Conservation (phyloP, 345 rosid genomes). For the Pistacia atlantica region DNA sequence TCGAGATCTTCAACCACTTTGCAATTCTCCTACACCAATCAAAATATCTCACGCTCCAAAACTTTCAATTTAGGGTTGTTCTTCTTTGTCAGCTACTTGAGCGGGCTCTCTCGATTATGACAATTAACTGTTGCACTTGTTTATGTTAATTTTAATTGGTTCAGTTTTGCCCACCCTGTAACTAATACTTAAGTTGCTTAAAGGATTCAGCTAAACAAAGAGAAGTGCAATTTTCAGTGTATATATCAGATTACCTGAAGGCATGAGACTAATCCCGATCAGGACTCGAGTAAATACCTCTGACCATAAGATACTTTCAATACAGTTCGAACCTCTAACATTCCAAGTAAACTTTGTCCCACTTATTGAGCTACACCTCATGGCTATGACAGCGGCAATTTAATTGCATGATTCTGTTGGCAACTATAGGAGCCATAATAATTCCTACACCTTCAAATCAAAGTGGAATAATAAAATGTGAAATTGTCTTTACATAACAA, state of each 20-base stretch:
- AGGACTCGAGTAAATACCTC: too few species aligned
- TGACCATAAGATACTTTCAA: too few species aligned
- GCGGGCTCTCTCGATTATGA: neutral
- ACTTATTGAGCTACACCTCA: too few species aligned
- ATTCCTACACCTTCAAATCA: neutral
- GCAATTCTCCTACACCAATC: too few species aligned
- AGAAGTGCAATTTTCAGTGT: neutral
- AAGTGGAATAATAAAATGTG: conserved; percentile 9
- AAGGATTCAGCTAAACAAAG: neutral
- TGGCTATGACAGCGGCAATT: neutral
- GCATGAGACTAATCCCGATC: too few species aligned
- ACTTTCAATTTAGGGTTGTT: conserved; percentile 1
- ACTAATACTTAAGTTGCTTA: too few species aligned
- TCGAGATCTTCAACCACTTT: neutral
- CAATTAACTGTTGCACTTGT: neutral
- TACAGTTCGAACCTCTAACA: too few species aligned
- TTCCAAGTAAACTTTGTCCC: too few species aligned
- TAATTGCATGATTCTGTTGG: neutral
- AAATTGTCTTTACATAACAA: conserved; percentile 11
- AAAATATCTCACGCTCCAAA: too few species aligned
- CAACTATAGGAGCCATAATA: neutral
- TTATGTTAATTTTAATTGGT: neutral
- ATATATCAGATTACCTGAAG: too few species aligned
- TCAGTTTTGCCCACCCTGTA: neutral
- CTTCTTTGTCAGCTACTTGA: neutral